Percentiles rank a stretch among this genome's conserved stretches.
Conservation (phyloP, 2,329 filamentous ascomycete species). For the Moelleriella libera region DNA sequence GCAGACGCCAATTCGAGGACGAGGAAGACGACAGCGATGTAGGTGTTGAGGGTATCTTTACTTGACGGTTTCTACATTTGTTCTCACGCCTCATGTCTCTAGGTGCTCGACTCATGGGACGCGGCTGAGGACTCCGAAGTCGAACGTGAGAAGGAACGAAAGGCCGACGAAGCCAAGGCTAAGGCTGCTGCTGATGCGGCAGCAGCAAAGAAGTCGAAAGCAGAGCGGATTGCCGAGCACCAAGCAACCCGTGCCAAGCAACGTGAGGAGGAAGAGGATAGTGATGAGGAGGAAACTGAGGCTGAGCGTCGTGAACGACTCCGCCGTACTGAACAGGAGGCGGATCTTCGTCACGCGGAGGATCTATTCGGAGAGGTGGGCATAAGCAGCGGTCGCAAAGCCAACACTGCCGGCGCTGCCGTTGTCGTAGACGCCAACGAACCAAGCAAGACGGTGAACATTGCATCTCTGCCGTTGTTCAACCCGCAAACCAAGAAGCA, state of each 20-base stretch:
- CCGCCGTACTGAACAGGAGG: slow-evolving; percentile 67
- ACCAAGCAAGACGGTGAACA: slow-evolving; percentile 66
- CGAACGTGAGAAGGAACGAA: slow-evolving; percentile 88
- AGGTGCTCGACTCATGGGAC: slow-evolving; percentile 96
- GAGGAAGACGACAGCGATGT: slow-evolving; percentile 80
- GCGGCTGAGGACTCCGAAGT: slow-evolving; percentile 93
- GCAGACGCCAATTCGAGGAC: slow-evolving; percentile 64
- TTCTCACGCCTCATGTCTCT: background rate
- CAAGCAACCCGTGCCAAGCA: slow-evolving; percentile 44
- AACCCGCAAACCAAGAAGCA: slow-evolving; percentile 78
- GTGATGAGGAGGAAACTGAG: slow-evolving; percentile 58
- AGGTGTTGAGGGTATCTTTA: slow-evolving; percentile 15
- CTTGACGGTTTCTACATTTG: background rate
- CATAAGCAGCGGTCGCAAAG: slow-evolving; percentile 50
- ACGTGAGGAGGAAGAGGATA: slow-evolving; percentile 37
- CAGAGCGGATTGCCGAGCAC: slow-evolving; percentile 72
- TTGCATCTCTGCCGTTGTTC: slow-evolving; percentile 70
- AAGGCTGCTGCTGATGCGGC: slow-evolving; percentile 82
- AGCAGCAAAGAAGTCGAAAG: slow-evolving; percentile 81
- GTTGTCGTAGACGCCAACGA: slow-evolving; percentile 61
- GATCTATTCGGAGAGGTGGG: slow-evolving; percentile 76
- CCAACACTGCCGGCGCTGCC: slow-evolving; percentile 46
- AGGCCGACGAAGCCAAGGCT: slow-evolving; percentile 71
- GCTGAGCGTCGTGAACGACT: slow-evolving; percentile 61
- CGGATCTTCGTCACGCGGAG: slow-evolving; percentile 78